These are phyloP conservation scores for Chlorella sp. DNA, from an alignment of 139 green algal genomes.

Conservation along the genomic window DNA sequence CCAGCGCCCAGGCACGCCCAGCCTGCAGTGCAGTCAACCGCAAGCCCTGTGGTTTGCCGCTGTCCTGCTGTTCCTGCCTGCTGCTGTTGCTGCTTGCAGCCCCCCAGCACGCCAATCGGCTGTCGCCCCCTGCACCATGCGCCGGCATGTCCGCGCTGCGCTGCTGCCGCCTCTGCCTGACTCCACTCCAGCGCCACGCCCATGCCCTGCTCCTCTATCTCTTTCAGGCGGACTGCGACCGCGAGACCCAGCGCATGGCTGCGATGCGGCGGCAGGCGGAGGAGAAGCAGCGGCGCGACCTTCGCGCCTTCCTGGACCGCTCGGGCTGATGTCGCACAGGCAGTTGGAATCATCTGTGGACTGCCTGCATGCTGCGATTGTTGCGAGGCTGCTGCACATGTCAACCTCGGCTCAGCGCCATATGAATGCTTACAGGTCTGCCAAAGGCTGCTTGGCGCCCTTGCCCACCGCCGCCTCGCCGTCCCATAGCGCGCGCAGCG, in stretches of 20 bases:
- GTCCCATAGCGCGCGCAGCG: too few relatives aligned
- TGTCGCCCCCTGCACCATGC: neutral
- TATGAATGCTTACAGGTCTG: too few relatives aligned
- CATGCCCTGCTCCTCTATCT: neutral
- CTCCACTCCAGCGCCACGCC: neutral
- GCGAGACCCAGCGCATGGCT: slow-evolving; percentile 31
- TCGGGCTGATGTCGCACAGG: too few relatives aligned
- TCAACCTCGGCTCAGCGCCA: too few relatives aligned
- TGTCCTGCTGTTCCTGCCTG: neutral
- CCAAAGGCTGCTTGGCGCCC: too few relatives aligned
- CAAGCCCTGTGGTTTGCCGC: too few relatives aligned
- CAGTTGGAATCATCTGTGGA: too few relatives aligned
- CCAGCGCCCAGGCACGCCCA: too few relatives aligned
- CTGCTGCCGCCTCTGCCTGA: neutral
- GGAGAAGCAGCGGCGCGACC: slow-evolving; percentile 26
- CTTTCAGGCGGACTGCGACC: slow-evolving; percentile 14
- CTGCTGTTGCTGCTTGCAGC: neutral
- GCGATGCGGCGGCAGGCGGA: slow-evolving; percentile 11
- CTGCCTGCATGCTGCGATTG: neutral
- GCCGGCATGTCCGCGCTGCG: neutral
- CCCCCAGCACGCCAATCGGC: neutral
- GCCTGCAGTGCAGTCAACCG: too few relatives aligned
- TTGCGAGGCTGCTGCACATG: too few relatives aligned
- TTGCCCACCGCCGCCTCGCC: too few relatives aligned
- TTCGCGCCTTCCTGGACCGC: slow-evolving; percentile 26